Evolutionary conservation across 2,329 filamentous ascomycete species (phyloP), one percentile per base, ranked within the genome.

Genomic region (Balansia obtecta): DNA sequence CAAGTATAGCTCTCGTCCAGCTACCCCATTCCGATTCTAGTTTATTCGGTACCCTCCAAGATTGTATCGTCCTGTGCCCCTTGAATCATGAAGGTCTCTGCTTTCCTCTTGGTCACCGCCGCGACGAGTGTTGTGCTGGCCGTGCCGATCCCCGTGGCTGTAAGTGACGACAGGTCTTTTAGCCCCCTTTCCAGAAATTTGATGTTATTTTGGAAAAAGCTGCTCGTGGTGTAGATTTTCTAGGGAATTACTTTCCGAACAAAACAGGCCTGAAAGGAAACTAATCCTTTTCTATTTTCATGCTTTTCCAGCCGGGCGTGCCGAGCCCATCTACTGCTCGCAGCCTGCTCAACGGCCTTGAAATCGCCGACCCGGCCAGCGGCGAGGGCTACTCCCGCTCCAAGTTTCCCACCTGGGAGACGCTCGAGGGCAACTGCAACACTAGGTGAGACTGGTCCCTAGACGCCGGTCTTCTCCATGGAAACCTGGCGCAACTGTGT

Each of bases 391-490:
- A 89, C 67, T 69, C 74, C 51, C 82, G 86, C 48, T 74, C 78
- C 58, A 67, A 82, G 48, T 90, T 90, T 68, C 82, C 81, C 2
- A 79, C 82, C 65, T 89, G 85, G 85, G 77, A 74, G 57, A 82
- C 79, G 32, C 75, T 82, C 58, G 69, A 66, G 13, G 84, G 83
- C 9, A 66, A 68, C 5, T 93, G 87, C 75, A 82, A 88, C 68
- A 85, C 85, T 18, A 72, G 76, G 72, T 73, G 63, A 32, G 60
- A 52, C 18, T 4, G 8, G 7, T 4, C 27, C 8, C 27, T 8
- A n/a, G 27, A 27, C 7, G 1, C 7, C 7, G 27, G 8, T 27
- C 27, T 27, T 20, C 32, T 27, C 27, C 27, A 27, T 6, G 4
- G 27, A 8, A 8, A 27, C 27, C 8, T 27, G 27, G 27, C 27